These are phyloP conservation scores for Aspergillus sojae DNA, from an alignment of 2,329 filamentous ascomycete species.

Conservation along the genomic window DNA sequence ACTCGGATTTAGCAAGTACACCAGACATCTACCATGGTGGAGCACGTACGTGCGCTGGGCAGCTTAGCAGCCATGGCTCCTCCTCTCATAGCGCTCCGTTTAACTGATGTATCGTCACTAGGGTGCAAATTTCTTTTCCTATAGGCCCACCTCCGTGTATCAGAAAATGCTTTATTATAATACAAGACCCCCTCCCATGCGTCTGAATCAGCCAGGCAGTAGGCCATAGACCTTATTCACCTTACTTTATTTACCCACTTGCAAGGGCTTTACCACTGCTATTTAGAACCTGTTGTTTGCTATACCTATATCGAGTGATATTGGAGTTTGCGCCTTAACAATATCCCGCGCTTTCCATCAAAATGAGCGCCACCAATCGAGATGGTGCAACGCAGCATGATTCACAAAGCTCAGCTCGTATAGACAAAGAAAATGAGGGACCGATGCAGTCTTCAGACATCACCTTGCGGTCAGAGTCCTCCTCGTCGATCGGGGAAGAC, in stretches of 20 bases:
- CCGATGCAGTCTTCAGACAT: constrained; percentile 15
- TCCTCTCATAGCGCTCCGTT: neutral
- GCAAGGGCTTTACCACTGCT: neutral
- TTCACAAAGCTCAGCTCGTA: constrained; percentile 6
- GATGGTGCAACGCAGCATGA: constrained; percentile 5
- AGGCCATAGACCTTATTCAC: neutral
- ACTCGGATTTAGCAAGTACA: neutral
- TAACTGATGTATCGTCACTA: constrained; percentile 1
- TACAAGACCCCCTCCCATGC: neutral
- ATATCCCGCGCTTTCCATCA: neutral
- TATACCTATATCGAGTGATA: neutral
- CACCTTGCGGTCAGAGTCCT: constrained; percentile 16
- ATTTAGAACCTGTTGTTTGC: neutral
- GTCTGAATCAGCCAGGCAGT: neutral
- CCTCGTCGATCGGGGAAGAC: constrained; percentile 6
- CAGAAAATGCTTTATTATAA: neutral
- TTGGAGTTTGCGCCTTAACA: neutral
- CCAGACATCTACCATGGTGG: neutral
- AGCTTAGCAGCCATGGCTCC: neutral
- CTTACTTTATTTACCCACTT: neutral
- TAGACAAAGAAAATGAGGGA: constrained; percentile 9
- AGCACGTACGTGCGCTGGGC: neutral
- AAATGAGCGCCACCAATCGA: constrained; percentile 9
- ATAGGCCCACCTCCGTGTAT: neutral
- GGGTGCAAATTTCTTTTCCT: neutral